Evolutionary conservation across 2,329 filamentous ascomycete species (phyloP), one percentile per base, ranked within the genome.

Genomic region (Scedosporium minutisporum): DNA sequence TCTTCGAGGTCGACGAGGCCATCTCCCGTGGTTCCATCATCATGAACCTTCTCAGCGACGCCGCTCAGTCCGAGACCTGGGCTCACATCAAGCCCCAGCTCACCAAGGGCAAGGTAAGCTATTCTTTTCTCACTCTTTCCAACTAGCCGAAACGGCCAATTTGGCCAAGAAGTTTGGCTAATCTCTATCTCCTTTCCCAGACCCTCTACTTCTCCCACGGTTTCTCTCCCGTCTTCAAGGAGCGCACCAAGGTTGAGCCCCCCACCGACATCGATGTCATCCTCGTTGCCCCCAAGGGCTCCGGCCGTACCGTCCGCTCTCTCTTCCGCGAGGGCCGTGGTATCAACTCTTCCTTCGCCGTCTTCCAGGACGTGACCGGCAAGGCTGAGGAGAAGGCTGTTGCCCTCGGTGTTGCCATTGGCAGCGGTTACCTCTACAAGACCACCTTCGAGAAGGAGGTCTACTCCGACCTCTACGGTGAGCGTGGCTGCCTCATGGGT

Each of bases 381-480:
- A 90, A 97, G 81, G 95, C 95, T 74, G 87, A 97, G 84, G 95
- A 99, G 87, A 96, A 93, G 86, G 95, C 95, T 72, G 82, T 96
- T 72, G 95, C 95, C 70, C 87, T 99, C 72, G 95, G 95, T 82
- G 93, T 97, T 68, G 95, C 93, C 75, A 90, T 99, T 76, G 95
- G 93, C 77, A 92, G 89, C 73, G 95, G 95, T 74, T 99, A 99
- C 87, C 90, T 99, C 71, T 99, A 99, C 87, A 90, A 97, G 89
- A 99, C 95, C 76, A 99, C 95, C 77, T 99, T 99, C 75, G 89
- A 99, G 87, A 99, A 99, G 89, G 95, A 99, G 84, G 95, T 99
- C 76, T 96, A 96, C 90, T 97, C 92, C 67, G 95, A 97, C 81
- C 88, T 99, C 70, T 99, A 99, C 85, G 95, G 95, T 80, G 95